Base-by-base conservation (phyloP, 495 filamentous ascomycete species). In the Glonium stellatum region DNA sequence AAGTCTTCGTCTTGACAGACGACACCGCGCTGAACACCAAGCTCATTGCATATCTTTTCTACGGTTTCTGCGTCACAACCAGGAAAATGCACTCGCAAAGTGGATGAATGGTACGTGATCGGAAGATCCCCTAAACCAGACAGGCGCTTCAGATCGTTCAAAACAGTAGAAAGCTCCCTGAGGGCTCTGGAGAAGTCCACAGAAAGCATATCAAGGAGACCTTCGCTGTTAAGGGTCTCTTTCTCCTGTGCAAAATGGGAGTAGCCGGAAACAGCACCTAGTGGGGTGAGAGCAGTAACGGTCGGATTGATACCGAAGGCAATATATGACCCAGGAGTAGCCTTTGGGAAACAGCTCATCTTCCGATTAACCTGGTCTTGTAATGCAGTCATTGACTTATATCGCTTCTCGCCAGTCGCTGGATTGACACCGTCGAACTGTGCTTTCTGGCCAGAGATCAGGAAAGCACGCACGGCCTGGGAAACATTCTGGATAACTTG, bases 401-500 rank as follows among this genome's bases (percentile, higher is more conserved):
- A 96, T 25, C 82, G 81, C 78, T 87, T 89, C 72, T 90, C 84
- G 47, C 91, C 90, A 6, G 80, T 83, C 34, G 60, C 70, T 11
- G 83, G 76, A 47, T 82, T 80, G 34, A 85, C 69, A 15, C 90
- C 90, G 69, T 95, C 88, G 62, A 87, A 95, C 44, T 88, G 84
- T 12, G 85, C 86, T 67, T 91, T 92, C 60, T 92, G 84, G 1
- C 93, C 93, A 0, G 84, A 87, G n/a, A 96, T 74, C 72, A 85
- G 85, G 72, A 98, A 96, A 1, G 90, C 91, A 5, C 93, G 85
- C 54, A 96, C 84, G 0, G 90, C 93, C 59, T 87, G 83, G 19
- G 89, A 95, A 1, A 97, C 92, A 75, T 96, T 96, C 67, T 91
- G 84, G n/a, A 97, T 79, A 19, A 97, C 89, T 70, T 97, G 88